Evolutionary conservation across 2,329 filamentous ascomycete species (phyloP).

Genomic region (Diaporthe ilicicola): DNA sequence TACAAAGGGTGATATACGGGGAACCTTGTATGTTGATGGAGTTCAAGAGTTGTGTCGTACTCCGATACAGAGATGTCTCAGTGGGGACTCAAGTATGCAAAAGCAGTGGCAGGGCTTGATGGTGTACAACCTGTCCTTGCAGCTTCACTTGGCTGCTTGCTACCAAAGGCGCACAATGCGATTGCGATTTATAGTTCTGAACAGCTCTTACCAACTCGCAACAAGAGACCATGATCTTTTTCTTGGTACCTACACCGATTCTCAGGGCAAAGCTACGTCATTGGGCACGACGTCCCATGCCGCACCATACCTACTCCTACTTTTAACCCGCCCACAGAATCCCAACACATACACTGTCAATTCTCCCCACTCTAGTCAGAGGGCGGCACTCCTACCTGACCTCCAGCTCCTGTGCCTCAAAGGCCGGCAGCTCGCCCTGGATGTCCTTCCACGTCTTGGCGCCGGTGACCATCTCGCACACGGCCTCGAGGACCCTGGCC

Average conservation of each 20-base stretch:
- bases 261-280: background rate
- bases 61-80: background rate
- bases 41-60: background rate
- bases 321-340: background rate
- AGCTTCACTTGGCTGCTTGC: too few relatives aligned
- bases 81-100: too few relatives aligned
- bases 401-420: conserved; percentile 78
- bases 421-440: conserved; percentile 80
- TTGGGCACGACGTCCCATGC: background rate
- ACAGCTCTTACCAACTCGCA: too few relatives aligned
- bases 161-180: background rate
- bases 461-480: conserved; percentile 59
- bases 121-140: background rate
- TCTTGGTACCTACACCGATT: background rate
- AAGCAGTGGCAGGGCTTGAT: background rate
- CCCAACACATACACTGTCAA: background rate
- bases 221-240: background rate
- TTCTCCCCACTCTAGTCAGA: background rate
- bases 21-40: background rate
- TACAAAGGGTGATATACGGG: background rate
- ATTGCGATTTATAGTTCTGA: background rate
- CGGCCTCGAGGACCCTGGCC: conserved; percentile 81
- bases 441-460: conserved; percentile 73
- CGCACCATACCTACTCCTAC: background rate
- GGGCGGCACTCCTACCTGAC: conserved; percentile 34